Evolutionary conservation across 2,329 filamentous ascomycete genomes (phyloP), one percentile per base, ranked within the genome.

Genomic region (Verticillium tricorpus): DNA sequence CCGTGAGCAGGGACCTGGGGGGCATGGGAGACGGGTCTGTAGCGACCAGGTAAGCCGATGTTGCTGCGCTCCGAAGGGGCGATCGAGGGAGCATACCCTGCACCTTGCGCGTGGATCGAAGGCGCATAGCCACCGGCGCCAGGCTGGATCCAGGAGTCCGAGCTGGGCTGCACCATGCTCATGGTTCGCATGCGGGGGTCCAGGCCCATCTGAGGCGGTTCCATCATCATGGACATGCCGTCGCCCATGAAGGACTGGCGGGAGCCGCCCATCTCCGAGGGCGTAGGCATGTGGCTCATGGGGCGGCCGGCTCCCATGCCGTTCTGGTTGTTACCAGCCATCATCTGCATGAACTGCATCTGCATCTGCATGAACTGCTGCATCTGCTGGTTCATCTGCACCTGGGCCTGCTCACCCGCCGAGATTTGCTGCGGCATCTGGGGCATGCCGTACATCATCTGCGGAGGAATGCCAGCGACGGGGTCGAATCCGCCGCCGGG

Each of bases 41-140:
- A 99, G 55, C 95, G 88, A 35, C 92, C 89, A 9, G 95, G 93
- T 59, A 96, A 83, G 17, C 95, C 95, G 64, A 97, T 81, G 73
- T 96, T 98, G 81, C 93, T 98, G 64, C 95, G 89, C 78, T 98
- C 95, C 5, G 92, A 97, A 1, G 95, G 95, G 2, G 95, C 94
- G 67, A 99, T 96, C 1, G 94, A 98, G 1, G 93, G 88, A 1
- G 93, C 85, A 75, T 98, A 98, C 9, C 86, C 87, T 59, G 76
- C 75, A 56, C 78, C 84, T 74, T 77, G 80, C 60, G 74, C 68
- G 61, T 74, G 76, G 58, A 85, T 79, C 14, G 83, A 85, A 4
- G 82, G 82, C 17, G 82, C 75, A 67, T 81, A 84, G 7, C 77
- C 75, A 19, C 73, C 67, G 54, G 67, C 72, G 39, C 76, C 71